These are phyloP conservation scores for Parastagonospora avenae DNA, from an alignment of 2,329 filamentous ascomycete species.

Conservation along the genomic window DNA sequence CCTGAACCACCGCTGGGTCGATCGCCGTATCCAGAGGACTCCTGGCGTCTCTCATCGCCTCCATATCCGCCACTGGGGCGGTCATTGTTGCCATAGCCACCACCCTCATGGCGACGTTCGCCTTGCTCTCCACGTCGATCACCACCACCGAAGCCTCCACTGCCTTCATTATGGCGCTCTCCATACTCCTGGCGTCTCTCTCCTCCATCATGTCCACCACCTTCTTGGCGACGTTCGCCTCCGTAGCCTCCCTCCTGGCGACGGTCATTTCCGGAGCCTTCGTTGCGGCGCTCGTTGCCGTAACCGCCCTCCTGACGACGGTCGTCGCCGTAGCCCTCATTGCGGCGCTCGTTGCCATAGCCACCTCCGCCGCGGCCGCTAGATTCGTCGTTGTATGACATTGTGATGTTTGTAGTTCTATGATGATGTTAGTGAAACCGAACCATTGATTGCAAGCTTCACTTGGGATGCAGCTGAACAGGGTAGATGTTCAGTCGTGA, in stretches of 20 bases:
- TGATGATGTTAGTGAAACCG: neutral
- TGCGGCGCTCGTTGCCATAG: conserved; percentile 8
- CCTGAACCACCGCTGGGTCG: conserved; percentile 3
- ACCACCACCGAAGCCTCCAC: conserved; percentile 4
- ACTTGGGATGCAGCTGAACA: too few species aligned
- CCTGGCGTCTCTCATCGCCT: conserved; percentile 1
- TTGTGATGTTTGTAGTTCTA: conserved; percentile 4
- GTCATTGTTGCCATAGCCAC: neutral
- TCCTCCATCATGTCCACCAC: conserved; percentile 12
- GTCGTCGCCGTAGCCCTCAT: conserved; percentile 11
- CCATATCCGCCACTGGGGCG: conserved; percentile 4
- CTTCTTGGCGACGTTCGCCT: conserved; percentile 14
- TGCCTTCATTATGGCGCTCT: conserved; percentile 5
- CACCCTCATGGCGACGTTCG: conserved; percentile 8
- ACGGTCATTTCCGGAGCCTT: conserved; percentile 16
- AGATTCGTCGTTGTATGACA: conserved; percentile 36
- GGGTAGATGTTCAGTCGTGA: too few species aligned
- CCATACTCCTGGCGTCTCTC: conserved; percentile 16
- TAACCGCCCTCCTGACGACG: conserved; percentile 20
- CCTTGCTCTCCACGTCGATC: conserved; percentile 3
- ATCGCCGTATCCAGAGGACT: conserved; percentile 1
- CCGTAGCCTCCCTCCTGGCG: conserved; percentile 19
- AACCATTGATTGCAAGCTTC: too few species aligned
- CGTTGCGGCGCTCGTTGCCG: conserved; percentile 21
- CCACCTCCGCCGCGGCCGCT: conserved; percentile 16